Conservation (phyloP, 75 land plant species). For the Picea sitchensis region DNA sequence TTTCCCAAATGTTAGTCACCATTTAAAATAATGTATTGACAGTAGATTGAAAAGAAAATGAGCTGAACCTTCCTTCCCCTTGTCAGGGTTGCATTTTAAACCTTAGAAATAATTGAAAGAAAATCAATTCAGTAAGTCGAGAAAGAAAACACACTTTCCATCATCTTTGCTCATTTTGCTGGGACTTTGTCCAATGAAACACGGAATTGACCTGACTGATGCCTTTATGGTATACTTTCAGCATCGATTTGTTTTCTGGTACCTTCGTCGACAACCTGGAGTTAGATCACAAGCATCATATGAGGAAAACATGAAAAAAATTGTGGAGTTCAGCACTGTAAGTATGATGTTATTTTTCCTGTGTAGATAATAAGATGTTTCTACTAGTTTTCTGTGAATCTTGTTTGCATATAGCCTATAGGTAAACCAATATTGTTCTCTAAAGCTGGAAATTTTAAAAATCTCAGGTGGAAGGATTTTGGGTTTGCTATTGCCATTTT, state of each 20-base stretch:
- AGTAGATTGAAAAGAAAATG: no score
- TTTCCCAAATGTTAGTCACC: no score
- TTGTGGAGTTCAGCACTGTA: constrained; percentile 96
- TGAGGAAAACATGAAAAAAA: constrained; percentile 95
- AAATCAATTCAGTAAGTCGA: no score
- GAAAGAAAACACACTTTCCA: no score
- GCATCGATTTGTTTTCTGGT: constrained; percentile 96
- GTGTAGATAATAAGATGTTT: constrained; percentile 5
- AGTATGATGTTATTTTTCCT: constrained; percentile 6
- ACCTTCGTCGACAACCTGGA: constrained; percentile 93
- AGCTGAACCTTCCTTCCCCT: no score
- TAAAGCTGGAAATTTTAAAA: neutral
- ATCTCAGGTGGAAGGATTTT: constrained; percentile 87
- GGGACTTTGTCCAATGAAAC: no score
- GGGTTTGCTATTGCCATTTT: constrained; percentile 96
- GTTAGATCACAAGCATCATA: constrained; percentile 82
- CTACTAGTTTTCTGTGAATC: neutral
- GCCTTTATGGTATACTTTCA: constrained; percentile 16
- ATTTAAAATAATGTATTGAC: no score
- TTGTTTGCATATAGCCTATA: neutral
- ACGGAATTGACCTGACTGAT: no score
- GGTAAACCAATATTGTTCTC: neutral
- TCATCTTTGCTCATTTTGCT: no score
- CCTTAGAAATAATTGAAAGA: no score
- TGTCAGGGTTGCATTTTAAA: no score